These are phyloP conservation scores for Pseudopithomyces maydicus DNA, from an alignment of 2,329 filamentous ascomycete species.

Conservation along the genomic window DNA sequence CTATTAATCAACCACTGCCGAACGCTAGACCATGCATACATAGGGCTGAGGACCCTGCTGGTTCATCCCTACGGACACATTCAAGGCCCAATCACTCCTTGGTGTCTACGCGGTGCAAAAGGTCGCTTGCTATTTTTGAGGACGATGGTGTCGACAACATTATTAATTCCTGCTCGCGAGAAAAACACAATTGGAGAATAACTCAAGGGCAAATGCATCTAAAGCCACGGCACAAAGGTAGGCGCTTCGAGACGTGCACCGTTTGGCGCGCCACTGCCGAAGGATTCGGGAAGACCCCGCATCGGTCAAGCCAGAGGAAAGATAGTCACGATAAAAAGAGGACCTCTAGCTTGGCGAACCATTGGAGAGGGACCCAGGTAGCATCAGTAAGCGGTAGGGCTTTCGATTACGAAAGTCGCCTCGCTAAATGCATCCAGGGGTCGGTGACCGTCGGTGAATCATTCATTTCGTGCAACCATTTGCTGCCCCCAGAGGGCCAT, in stretches of 20 bases:
- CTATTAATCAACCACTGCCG: neutral
- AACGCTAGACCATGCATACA: neutral
- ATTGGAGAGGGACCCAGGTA: conserved; percentile 4
- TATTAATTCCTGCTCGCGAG: neutral
- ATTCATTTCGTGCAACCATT: conserved; percentile 7
- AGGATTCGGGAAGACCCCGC: conserved; percentile 18
- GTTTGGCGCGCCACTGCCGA: conserved; percentile 11
- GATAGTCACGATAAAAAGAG: conserved; percentile 5
- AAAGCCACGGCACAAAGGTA: conserved; percentile 11
- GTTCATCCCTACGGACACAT: neutral
- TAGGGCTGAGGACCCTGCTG: neutral
- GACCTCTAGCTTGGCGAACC: conserved; percentile 19
- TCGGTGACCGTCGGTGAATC: conserved; percentile 4
- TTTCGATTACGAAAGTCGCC: conserved; percentile 10
- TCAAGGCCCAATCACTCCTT: neutral
- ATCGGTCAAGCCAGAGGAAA: conserved; percentile 17
- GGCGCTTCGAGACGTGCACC: conserved; percentile 20
- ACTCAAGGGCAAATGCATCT: neutral
- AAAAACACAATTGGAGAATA: neutral
- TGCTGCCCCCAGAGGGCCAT: conserved; percentile 7
- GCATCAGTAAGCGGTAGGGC: conserved; percentile 22
- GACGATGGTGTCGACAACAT: neutral
- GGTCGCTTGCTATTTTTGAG: conserved; percentile 1
- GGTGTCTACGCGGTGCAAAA: neutral
- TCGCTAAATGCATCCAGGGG: conserved; percentile 7